Base-by-base conservation (phyloP, 2,329 filamentous ascomycete species). In the Xenosphaeropsis pyriputrescens region DNA sequence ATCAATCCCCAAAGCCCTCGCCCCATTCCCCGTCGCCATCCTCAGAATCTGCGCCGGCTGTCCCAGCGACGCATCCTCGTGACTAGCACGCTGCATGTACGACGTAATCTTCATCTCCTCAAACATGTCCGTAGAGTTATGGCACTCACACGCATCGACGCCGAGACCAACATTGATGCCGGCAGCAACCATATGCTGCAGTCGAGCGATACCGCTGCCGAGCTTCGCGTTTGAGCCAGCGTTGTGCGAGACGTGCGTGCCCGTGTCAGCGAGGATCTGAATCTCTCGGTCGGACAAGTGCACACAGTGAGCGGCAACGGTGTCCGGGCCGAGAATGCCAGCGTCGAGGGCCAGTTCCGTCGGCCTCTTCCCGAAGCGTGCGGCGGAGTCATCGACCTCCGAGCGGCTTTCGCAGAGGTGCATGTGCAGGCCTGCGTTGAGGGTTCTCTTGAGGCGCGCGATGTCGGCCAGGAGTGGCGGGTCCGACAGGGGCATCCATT, bases 101-200 rank as follows among this genome's bases (percentile, higher is more conserved):
- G 41, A 43, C 14, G 44, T 47, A 26, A 50, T 45, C 36, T 51
- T 51, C 46, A 51, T 44, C 18, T 38, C 38, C 41, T 51, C 49
- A 34, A 50, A 51, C 47, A 51, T 49, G 32, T 51, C 48, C 4
- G 41, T 42, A 14, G 46, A 50, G 26, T 51, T 51, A 29, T 51
- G 47, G 31, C 48, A 50, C 38, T 51, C 48, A 26, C 43, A 49
- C 14, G 47, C 48, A 39, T 50, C 47, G 2, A 51, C 46, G 1
- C 48, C 48, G 18, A 49, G 22, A 2, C 47, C 47, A 16, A 49
- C 41, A 37, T 50, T 50, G 18, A 50, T 47, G 0, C 48, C 48
- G 0, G 42, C 43, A 5, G 36, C 37, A 2, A 43, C 22, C 43
- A 50, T 39, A 18, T 45, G 43, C 31, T 47, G 40, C 17, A 50